These are phyloP conservation scores for Mytilinidion resinicola DNA, from an alignment of 495 filamentous ascomycete genomes.

Conservation along the genomic window DNA sequence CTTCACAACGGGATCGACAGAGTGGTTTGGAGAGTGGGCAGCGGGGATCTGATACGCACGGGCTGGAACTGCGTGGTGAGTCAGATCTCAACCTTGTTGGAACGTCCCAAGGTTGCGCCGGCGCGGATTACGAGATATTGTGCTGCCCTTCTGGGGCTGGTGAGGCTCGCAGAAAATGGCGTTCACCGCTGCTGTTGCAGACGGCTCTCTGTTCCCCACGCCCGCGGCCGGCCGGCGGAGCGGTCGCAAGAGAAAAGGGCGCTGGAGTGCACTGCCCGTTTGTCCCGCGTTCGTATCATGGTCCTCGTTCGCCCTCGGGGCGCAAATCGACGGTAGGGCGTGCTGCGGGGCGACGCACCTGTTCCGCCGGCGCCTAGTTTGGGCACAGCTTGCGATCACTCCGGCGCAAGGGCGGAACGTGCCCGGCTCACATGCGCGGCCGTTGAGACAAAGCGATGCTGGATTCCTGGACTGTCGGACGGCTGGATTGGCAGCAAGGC, in stretches of 20 bases:
- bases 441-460: too few relatives aligned
- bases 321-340: constrained; percentile 1
- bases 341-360: background rate
- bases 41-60: too few relatives aligned
- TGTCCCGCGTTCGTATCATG: background rate
- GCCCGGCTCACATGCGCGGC: too few relatives aligned
- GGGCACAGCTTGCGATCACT: background rate
- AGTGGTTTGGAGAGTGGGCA: too few relatives aligned
- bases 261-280: background rate
- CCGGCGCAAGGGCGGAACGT: background rate
- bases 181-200: background rate
- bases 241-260: background rate
- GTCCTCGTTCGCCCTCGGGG: background rate
- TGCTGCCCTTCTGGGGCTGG: background rate
- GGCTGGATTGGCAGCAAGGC: too few relatives aligned
- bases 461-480: too few relatives aligned
- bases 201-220: background rate
- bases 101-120: too few relatives aligned
- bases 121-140: too few relatives aligned
- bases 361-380: background rate
- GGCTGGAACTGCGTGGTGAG: too few relatives aligned
- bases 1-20: too few relatives aligned
- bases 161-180: background rate
- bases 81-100: too few relatives aligned
- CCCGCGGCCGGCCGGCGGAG: background rate